These are phyloP conservation scores for Termitomyces sp. DNA, from an alignment of 768 basidiomycete species.

Conservation along the genomic window DNA sequence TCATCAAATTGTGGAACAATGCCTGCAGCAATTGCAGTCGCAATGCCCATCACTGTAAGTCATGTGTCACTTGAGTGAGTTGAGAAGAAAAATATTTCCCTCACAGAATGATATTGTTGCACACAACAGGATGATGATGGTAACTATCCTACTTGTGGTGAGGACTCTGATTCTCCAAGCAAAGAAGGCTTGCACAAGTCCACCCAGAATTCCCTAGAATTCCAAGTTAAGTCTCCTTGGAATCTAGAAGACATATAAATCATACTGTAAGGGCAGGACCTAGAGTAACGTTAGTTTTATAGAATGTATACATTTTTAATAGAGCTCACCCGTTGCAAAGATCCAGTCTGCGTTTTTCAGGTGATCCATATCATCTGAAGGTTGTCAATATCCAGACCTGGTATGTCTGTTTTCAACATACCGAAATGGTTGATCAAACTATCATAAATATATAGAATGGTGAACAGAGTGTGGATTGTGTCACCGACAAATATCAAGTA, in stretches of 20 bases:
- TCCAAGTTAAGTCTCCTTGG: neutral
- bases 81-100: neutral
- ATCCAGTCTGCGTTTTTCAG: constrained; percentile 9
- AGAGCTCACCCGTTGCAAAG: constrained; percentile 10
- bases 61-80: neutral
- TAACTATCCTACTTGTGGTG: constrained; percentile 11
- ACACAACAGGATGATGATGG: constrained; percentile 11
- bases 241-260: neutral
- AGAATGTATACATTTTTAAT: neutral
- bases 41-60: constrained; percentile 19
- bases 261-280: constrained; percentile 14
- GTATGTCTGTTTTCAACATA: constrained; percentile 12
- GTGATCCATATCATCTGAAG: neutral
- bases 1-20: constrained; percentile 15
- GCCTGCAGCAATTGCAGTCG: constrained; percentile 15
- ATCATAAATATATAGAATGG: constrained; percentile 40
- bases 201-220: constrained; percentile 10
- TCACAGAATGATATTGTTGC: constrained; percentile 12
- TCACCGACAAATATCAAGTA: constrained; percentile 39
- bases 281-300: neutral
- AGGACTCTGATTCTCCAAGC: constrained; percentile 20
- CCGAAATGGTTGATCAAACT: constrained; percentile 43
- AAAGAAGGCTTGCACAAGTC: constrained; percentile 13
- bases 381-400: neutral
- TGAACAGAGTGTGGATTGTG: constrained; percentile 41